Evolutionary conservation across 306 rosid species (phyloP).

Genomic region (Parietaria judaica): DNA sequence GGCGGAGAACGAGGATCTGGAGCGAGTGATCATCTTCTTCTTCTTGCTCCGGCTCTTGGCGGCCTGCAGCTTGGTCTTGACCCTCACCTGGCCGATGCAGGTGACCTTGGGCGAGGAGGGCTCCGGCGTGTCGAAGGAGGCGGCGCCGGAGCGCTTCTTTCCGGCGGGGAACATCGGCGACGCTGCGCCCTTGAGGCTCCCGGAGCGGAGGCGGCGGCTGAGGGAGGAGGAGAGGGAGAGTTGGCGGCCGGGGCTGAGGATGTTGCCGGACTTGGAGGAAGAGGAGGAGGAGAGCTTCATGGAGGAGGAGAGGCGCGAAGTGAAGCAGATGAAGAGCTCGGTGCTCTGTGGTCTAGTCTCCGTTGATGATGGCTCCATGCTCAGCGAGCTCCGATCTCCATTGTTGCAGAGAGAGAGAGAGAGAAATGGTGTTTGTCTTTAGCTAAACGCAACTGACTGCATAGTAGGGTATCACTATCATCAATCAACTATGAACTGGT

Average conservation of each 20-base stretch:
- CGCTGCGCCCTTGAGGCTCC: slow-evolving; percentile 79
- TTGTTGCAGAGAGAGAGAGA: slow-evolving; percentile 18
- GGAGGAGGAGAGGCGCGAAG: slow-evolving; percentile 59
- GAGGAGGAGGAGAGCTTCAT: slow-evolving; percentile 91
- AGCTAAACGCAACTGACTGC: slow-evolving; percentile 29
- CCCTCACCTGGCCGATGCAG: slow-evolving; percentile 92
- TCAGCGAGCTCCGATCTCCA: slow-evolving; percentile 12
- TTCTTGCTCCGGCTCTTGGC: neutral
- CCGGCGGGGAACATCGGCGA: slow-evolving; percentile 88
- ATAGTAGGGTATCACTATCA: slow-evolving; percentile 11
- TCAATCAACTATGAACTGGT: neutral
- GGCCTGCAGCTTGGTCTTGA: slow-evolving; percentile 72
- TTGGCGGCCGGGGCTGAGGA: slow-evolving; percentile 80
- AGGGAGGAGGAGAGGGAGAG: slow-evolving; percentile 73
- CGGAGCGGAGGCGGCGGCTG: slow-evolving; percentile 62
- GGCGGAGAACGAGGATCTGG: slow-evolving; percentile 31
- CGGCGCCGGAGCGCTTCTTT: slow-evolving; percentile 52
- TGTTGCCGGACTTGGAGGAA: slow-evolving; percentile 47
- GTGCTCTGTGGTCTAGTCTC: slow-evolving; percentile 27
- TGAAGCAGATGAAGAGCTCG: slow-evolving; percentile 72
- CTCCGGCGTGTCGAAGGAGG: slow-evolving; percentile 74
- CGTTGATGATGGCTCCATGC: slow-evolving; percentile 30
- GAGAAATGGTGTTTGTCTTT: slow-evolving; percentile 45
- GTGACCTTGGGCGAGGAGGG: slow-evolving; percentile 96
- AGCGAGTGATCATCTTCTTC: neutral